Base-by-base conservation (phyloP, 164 flowering plant species). In the Macadamia integrifolia region DNA sequence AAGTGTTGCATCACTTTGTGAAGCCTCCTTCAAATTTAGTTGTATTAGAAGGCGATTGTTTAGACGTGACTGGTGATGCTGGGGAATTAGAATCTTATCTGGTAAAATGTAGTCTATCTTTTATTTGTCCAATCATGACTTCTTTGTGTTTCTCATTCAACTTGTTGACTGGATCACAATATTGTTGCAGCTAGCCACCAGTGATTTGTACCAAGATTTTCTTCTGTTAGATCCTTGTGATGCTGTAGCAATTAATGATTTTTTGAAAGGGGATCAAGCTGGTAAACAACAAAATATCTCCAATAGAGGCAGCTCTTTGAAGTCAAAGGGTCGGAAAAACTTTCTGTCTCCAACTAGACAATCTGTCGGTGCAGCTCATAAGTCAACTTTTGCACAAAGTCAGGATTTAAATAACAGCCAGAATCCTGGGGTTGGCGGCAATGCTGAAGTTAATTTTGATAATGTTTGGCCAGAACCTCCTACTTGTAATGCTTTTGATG, bases 41-140 rank as follows among this genome's bases (percentile, higher is more conserved):
- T 74, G 96, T 94, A 15, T 85, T 92, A 66, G 98, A 94, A 83
- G 97, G 99, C 52, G 99, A 94, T 75, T 88, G 95, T 80, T 84
- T 94, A 66, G 93, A 92, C 76, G 67, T 84, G 68, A 69, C 77
- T 69, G 92, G 88, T 66, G 97, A 86, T 77, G 83, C 76, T 52
- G 89, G 92, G 55, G 99, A 92, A 74, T 76, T 94, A 50, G 97
- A 92, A 71, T 84, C 94, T 15, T 94, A 87, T 77, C 87, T 90
- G 97, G 99, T 92, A 90, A 53, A 6, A 5, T 66, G 66, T 31
- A 31, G 50, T 35, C 28, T 53, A 44, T 15, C 9, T 18, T 18
- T 9, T 70, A 57, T 10, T 13, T 42, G 58, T 29, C 18, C 11
- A 44, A 40, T 44, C 28, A 31, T 46, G 52, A 30, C 49, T 28